phyloP scores from a whole-genome alignment of 805 yeast genomes.

The Cyberlindnera mycetangii region DNA sequence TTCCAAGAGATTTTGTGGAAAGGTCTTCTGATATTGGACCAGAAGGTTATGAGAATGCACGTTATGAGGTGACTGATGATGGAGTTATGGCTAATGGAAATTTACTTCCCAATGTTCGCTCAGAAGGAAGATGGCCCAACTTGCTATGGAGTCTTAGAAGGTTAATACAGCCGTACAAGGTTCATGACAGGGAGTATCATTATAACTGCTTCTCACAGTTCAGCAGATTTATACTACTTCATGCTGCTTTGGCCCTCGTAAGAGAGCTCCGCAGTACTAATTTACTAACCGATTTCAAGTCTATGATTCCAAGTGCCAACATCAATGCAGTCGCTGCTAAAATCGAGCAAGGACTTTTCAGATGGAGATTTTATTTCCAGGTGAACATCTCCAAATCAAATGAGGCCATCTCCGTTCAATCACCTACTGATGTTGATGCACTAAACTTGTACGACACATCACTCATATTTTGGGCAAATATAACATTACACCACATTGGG shows the following conservation, averaged over 20 bases:
- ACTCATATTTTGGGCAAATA: conserved; percentile 34
- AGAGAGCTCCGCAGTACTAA: conserved; percentile 28
- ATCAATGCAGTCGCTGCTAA: conserved; percentile 28
- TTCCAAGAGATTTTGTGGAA: conserved; percentile 26
- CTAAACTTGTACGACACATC: conserved; percentile 35
- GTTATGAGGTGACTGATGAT: conserved; percentile 12
- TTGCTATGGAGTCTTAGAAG: conserved; percentile 32
- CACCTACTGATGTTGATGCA: not conserved
- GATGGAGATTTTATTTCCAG: conserved; percentile 35
- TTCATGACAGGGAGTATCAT: conserved; percentile 31
- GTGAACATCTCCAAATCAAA: conserved; percentile 29
- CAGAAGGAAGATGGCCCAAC: conserved; percentile 36
- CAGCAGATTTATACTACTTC: conserved; percentile 34
- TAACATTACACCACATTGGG: conserved; percentile 28
- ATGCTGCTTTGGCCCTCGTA: conserved; percentile 31
- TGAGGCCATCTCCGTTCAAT: conserved; percentile 9
- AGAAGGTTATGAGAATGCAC: not conserved
- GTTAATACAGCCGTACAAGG: conserved; percentile 29
- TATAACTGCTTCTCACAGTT: conserved; percentile 35
- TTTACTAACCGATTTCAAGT: conserved; percentile 25
- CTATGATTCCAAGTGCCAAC: conserved; percentile 24
- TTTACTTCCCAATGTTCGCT: conserved; percentile 25
- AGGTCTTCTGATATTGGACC: not conserved
- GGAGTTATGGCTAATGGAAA: conserved; percentile 9
- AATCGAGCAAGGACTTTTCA: conserved; percentile 30